These are phyloP conservation scores for Xylariaceae sp. DNA, from an alignment of 2,329 filamentous ascomycete species.

Conservation along the genomic window DNA sequence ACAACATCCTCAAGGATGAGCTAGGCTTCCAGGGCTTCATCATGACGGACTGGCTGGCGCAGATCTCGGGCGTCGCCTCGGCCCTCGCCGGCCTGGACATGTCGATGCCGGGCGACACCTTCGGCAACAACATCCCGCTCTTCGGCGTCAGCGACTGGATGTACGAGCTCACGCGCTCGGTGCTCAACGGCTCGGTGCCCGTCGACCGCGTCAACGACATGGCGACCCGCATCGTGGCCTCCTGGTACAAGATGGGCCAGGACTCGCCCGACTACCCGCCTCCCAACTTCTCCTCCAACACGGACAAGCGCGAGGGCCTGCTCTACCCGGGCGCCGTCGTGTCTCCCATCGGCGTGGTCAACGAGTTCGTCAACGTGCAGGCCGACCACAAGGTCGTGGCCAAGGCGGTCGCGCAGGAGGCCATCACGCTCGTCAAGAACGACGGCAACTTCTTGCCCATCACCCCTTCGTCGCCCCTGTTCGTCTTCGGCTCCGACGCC, in stretches of 20 bases:
- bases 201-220: constrained; percentile 51
- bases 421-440: constrained; percentile 58
- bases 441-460: constrained; percentile 54
- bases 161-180: constrained; percentile 47
- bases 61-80: constrained; percentile 67
- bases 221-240: constrained; percentile 51
- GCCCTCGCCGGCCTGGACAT: constrained; percentile 69
- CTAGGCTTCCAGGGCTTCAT: constrained; percentile 67
- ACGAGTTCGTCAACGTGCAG: constrained; percentile 62
- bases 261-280: constrained; percentile 47
- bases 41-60: constrained; percentile 70
- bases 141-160: constrained; percentile 50
- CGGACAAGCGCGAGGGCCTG: constrained; percentile 47
- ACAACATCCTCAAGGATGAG: constrained; percentile 67
- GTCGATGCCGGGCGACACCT: constrained; percentile 54
- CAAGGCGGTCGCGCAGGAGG: constrained; percentile 50
- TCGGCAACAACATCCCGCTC: constrained; percentile 40
- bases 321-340: constrained; percentile 54
- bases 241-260: constrained; percentile 56
- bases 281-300: constrained; percentile 57
- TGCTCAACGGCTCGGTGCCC: constrained; percentile 53
- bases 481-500: constrained; percentile 51
- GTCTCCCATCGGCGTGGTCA: constrained; percentile 58
- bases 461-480: constrained; percentile 32
- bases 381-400: constrained; percentile 46